These are phyloP conservation scores for Musa itinerans DNA, from an alignment of 176 grass and related monocot genomes.

Conservation along the genomic window DNA sequence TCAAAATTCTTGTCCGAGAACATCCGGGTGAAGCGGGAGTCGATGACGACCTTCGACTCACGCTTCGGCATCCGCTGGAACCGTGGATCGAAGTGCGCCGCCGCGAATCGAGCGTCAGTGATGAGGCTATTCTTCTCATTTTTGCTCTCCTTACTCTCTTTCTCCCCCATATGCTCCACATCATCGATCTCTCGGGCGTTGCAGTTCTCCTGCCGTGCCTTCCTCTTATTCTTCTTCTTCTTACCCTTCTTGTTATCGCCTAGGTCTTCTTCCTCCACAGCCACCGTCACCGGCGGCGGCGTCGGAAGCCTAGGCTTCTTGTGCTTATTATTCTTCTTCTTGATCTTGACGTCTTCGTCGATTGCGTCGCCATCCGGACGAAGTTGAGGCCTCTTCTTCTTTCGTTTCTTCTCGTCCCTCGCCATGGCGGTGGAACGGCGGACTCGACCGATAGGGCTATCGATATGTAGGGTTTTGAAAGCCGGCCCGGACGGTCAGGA, in stretches of 20 bases:
- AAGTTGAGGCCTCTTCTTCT: background rate
- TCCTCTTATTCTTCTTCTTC: background rate
- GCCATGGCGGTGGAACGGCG: conserved; percentile 4
- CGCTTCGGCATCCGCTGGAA: conserved; percentile 68
- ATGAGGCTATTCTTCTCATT: conserved; percentile 23
- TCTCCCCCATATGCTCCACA: background rate
- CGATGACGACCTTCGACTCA: conserved; percentile 63
- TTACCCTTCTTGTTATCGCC: background rate
- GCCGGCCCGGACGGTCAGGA: background rate
- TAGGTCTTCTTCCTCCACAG: background rate
- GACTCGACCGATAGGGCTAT: background rate
- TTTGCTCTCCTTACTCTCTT: background rate
- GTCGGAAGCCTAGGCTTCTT: conserved; percentile 9
- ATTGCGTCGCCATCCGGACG: too few species aligned
- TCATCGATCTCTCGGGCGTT: background rate
- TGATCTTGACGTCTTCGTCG: conserved; percentile 30
- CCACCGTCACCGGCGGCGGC: background rate
- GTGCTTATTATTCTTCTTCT: conserved; percentile 5
- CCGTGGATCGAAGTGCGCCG: conserved; percentile 45
- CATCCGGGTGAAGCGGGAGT: conserved; percentile 64
- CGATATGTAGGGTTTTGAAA: background rate
- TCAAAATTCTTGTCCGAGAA: conserved; percentile 57
- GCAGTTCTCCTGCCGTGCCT: background rate
- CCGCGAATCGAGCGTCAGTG: conserved; percentile 54
- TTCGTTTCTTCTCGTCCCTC: conserved; percentile 23